Evolutionary conservation across 495 filamentous ascomycete genomes (phyloP), one percentile per base, ranked within the genome.

Genomic region (Xylaria castorea): DNA sequence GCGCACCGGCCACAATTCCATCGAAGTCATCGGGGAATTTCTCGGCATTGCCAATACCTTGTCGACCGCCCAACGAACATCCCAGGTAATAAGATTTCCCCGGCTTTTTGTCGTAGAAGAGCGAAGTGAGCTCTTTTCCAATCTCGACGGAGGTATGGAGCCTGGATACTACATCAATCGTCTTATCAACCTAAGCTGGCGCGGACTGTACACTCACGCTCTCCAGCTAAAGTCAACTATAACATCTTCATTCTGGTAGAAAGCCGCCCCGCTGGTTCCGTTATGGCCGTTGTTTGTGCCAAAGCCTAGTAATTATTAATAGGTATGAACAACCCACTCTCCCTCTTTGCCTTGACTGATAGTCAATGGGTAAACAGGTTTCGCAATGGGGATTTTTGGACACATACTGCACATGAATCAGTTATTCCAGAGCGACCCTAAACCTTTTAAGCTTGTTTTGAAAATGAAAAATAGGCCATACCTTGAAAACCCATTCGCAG

Each of bases 221-320:
- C 70, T 72, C 61, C 74, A 71, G 48, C 71, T 68, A 64, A 78
- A 76, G 68, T 91, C 89, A 40, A 81, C 72, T 1, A 91, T 51
- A 8, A 87, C 83, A 36, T 88, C 85, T 0, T 84, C 76, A 57
- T 87, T 84, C 7, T 85, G 79, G 44, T 83, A 86, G 75, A 91
- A 90, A 0, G 83, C 78, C 27, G 80, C 66, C 14, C 87, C 88
- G 7, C 81, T 81, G 1, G 84, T 86, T 25, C 89, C 88, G 74
- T 88, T 85, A 71, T 90, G 87, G 6, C 88, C 87, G 51, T 88
- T 88, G 73, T 89, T 90, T 12, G 86, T 81, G 6, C 87, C 88
- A 12, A 89, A 70, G 18, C n/a, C 67, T 70, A 61, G 5, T 34
- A 18, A 0, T 25, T 46, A 16, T 60, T 22, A 60, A 7, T 44